Conservation (phyloP, 768 basidiomycete genomes). For the Auricularia cornea region DNA sequence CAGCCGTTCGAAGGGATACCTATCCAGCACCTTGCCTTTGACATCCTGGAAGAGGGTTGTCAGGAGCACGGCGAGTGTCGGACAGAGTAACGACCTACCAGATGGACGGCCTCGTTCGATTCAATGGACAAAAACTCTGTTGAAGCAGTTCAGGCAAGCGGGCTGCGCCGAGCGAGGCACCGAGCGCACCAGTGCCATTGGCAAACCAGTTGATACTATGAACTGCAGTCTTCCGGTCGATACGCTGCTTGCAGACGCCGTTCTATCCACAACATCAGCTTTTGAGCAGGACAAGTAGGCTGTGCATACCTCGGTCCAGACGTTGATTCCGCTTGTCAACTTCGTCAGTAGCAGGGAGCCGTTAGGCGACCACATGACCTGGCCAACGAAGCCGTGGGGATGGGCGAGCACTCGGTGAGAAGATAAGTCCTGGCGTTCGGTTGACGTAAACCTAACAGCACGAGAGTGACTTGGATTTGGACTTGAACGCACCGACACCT, state of each 20-base stretch:
- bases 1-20: slow-evolving; percentile 52
- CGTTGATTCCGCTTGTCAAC: slow-evolving; percentile 52
- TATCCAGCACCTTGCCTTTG: slow-evolving; percentile 48
- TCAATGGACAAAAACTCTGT: slow-evolving; percentile 63
- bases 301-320: slow-evolving; percentile 41
- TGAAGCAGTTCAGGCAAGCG: slow-evolving; percentile 14
- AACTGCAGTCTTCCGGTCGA: slow-evolving; percentile 45
- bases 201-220: slow-evolving; percentile 67
- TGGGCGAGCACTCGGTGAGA: slow-evolving; percentile 58
- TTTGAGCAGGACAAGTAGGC: background rate
- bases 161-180: no score
- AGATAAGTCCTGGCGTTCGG: slow-evolving; percentile 43
- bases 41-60: slow-evolving; percentile 15
- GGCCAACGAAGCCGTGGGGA: slow-evolving; percentile 62
- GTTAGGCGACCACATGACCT: slow-evolving; percentile 70
- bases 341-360: slow-evolving; percentile 58
- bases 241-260: slow-evolving; percentile 59
- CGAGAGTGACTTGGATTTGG: no score
- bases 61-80: background rate
- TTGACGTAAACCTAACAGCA: background rate
- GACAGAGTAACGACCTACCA: no score
- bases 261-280: slow-evolving; percentile 32
- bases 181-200: slow-evolving; percentile 30
- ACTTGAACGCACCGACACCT: slow-evolving; percentile 49
- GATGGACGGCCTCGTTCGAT: slow-evolving; percentile 34